These are phyloP conservation scores for Pyricularia sp. DNA, from an alignment of 2,329 filamentous ascomycete species.

Conservation along the genomic window DNA sequence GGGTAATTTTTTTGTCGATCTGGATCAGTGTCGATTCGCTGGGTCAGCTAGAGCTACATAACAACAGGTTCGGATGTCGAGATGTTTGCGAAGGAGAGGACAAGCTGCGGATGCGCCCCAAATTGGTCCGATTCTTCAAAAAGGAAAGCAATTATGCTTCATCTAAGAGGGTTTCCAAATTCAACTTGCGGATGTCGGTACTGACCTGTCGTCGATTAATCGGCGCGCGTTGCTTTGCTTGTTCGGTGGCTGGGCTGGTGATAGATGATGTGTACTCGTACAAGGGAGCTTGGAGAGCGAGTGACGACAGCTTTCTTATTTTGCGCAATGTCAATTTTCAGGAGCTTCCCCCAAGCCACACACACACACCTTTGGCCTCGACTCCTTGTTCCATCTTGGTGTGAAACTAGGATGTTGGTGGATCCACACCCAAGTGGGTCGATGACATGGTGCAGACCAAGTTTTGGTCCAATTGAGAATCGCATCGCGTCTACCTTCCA, in stretches of 20 bases:
- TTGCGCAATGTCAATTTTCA: not conserved
- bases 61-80: not conserved
- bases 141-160: not conserved
- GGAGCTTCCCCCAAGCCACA: not conserved
- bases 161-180: not conserved
- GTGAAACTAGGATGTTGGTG: not conserved
- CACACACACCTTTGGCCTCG: not conserved
- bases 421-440: not conserved
- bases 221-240: not conserved
- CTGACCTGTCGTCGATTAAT: not conserved
- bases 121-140: not conserved
- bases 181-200: not conserved
- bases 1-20: not conserved
- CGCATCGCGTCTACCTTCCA: not conserved
- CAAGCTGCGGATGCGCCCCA: not conserved
- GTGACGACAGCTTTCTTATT: slow-evolving; percentile 2
- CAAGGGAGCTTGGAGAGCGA: not conserved
- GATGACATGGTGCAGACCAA: not conserved
- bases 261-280: not conserved
- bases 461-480: not conserved
- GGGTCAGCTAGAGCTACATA: not conserved
- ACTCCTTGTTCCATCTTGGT: not conserved
- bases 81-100: not conserved
- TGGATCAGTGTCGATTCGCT: not conserved
- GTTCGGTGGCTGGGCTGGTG: not conserved